Conservation (phyloP, 768 basidiomycete genomes). For the Saitozyma sp. region DNA sequence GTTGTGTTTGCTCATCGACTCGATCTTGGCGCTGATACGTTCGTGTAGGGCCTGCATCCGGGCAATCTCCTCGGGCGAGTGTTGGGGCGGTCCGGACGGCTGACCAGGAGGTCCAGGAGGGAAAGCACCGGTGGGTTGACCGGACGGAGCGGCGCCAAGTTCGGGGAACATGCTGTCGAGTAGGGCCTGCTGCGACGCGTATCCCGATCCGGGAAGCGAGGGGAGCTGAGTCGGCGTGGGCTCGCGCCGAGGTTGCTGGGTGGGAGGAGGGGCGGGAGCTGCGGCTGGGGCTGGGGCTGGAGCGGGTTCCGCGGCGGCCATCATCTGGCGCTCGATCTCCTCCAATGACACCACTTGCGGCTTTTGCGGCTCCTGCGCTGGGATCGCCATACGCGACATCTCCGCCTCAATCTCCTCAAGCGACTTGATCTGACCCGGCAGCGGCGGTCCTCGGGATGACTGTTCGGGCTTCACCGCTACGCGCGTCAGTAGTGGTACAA, state of each 20-base stretch:
- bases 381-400: conserved; percentile 38
- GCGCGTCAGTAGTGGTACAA: neutral
- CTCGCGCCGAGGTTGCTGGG: conserved; percentile 18
- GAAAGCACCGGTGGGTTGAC: conserved; percentile 16
- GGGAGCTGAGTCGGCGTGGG: conserved; percentile 22
- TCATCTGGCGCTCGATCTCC: conserved; percentile 49
- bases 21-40: conserved; percentile 46
- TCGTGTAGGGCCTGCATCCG: conserved; percentile 30
- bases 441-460: conserved; percentile 13
- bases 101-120: conserved; percentile 12
- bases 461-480: conserved; percentile 2
- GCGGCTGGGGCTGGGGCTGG: conserved; percentile 6
- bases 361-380: conserved; percentile 23
- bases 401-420: conserved; percentile 54
- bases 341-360: conserved; percentile 40
- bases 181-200: conserved; percentile 39
- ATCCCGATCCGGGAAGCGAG: conserved; percentile 32
- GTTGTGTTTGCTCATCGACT: conserved; percentile 50
- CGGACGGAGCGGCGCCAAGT: conserved; percentile 15
- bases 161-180: conserved; percentile 50
- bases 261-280: neutral
- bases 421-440: conserved; percentile 44
- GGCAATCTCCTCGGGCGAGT: conserved; percentile 34
- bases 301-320: conserved; percentile 16
- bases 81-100: conserved; percentile 1